These are phyloP conservation scores for Jatropha curcas DNA, from an alignment of 345 rosid species.

Conservation along the genomic window DNA sequence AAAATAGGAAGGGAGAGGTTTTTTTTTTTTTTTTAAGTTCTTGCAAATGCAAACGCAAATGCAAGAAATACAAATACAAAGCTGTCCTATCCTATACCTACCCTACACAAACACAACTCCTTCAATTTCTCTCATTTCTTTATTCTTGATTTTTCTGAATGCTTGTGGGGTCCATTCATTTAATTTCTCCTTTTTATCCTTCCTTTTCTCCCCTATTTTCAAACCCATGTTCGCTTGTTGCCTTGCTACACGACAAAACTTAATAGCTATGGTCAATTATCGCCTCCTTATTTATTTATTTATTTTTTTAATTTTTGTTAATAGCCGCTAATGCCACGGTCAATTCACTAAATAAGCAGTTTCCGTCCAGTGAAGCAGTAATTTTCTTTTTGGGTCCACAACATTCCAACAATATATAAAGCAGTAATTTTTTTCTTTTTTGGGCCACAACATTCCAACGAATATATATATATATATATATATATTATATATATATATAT, in stretches of 20 bases:
- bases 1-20: no score
- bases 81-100: conserved; percentile 43
- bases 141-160: conserved; percentile 29
- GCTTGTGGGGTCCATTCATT: background rate
- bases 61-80: conserved; percentile 20
- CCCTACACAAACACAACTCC: conserved; percentile 28
- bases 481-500: no score
- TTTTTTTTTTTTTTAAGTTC: background rate
- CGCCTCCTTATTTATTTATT: background rate
- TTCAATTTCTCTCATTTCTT: conserved; percentile 24
- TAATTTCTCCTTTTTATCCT: background rate
- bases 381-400: no score
- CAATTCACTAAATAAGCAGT: no score
- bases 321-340: no score
- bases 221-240: background rate
- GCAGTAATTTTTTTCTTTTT: no score
- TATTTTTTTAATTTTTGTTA: no score
- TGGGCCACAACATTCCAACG: no score
- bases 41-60: conserved; percentile 5
- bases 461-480: no score
- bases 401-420: no score
- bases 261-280: no score
- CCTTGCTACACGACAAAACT: background rate
- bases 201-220: background rate
- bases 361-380: no score